phyloP scores from a whole-genome alignment of 2,329 filamentous ascomycete genomes.

The Keithomyces neogunnii region DNA sequence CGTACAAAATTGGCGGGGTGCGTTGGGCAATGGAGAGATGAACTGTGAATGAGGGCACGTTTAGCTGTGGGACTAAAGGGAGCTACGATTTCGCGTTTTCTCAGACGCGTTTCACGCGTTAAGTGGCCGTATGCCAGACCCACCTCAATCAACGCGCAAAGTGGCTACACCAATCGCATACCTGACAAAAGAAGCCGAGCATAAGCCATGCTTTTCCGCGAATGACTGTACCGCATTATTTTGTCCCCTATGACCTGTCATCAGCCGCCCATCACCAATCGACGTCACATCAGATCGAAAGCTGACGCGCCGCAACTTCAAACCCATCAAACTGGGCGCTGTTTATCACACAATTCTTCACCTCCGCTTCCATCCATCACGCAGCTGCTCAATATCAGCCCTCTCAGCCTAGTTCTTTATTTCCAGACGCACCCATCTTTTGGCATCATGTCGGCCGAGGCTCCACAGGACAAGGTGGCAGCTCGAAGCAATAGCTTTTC shows the following conservation, averaged over 20 bases:
- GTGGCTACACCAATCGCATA: slow-evolving; percentile 12
- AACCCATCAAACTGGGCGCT: too few relatives aligned
- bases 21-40: slow-evolving; percentile 5
- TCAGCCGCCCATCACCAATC: neutral
- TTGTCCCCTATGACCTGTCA: neutral
- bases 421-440: neutral
- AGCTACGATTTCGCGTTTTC: slow-evolving; percentile 17
- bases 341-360: too few relatives aligned
- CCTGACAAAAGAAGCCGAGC: neutral
- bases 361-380: too few relatives aligned
- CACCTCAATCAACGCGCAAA: slow-evolving; percentile 26
- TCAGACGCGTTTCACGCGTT: slow-evolving; percentile 30
- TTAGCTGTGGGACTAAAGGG: slow-evolving; percentile 6
- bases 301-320: too few relatives aligned
- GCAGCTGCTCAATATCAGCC: too few relatives aligned
- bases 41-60: slow-evolving; percentile 11
- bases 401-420: too few relatives aligned
- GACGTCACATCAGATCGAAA: too few relatives aligned
- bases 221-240: neutral
- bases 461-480: slow-evolving; percentile 15
- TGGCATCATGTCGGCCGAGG: slow-evolving; percentile 28
- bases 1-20: neutral
- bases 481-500: slow-evolving; percentile 51
- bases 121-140: slow-evolving; percentile 30
- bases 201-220: neutral